These are phyloP conservation scores for Rhododendron mucronatum DNA, from an alignment of 148 eudicot genomes.

Conservation along the genomic window DNA sequence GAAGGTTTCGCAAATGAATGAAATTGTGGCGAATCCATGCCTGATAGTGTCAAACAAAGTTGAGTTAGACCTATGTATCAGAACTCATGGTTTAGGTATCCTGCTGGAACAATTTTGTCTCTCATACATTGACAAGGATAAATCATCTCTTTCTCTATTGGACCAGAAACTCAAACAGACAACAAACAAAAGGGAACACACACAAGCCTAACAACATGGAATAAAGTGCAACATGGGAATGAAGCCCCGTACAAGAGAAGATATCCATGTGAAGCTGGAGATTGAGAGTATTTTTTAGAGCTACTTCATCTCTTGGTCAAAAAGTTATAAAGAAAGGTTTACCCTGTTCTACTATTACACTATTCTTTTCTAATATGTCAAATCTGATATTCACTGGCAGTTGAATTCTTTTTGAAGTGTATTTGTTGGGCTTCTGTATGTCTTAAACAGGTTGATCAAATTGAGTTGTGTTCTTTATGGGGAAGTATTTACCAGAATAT, in stretches of 20 bases:
- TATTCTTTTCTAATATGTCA: not conserved
- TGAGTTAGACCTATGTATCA: constrained; percentile 1
- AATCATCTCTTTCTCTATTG: not conserved
- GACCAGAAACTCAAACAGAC: not conserved
- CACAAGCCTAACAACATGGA: not conserved
- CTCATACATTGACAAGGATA: not conserved
- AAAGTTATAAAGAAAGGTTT: not conserved
- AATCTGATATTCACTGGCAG: not conserved
- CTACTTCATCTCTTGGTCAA: not conserved
- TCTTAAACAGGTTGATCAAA: not conserved
- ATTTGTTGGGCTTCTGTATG: not conserved
- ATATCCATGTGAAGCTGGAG: not conserved
- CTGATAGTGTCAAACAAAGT: constrained; percentile 34
- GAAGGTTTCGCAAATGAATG: constrained; percentile 82
- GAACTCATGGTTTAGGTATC: not conserved
- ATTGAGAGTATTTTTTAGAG: not conserved
- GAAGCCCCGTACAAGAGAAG: not conserved
- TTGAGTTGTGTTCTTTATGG: not conserved
- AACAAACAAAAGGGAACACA: not conserved
- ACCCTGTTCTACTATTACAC: not conserved
- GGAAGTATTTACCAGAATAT: not conserved
- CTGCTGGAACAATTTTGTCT: not conserved
- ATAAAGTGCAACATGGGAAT: not conserved
- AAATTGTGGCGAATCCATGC: constrained; percentile 83
- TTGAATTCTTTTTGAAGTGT: not conserved